Percentiles rank a stretch among this genome's conserved stretches.
Conservation (phyloP, 352 stramenopile genomes). For the Globisporangium viniferum region DNA sequence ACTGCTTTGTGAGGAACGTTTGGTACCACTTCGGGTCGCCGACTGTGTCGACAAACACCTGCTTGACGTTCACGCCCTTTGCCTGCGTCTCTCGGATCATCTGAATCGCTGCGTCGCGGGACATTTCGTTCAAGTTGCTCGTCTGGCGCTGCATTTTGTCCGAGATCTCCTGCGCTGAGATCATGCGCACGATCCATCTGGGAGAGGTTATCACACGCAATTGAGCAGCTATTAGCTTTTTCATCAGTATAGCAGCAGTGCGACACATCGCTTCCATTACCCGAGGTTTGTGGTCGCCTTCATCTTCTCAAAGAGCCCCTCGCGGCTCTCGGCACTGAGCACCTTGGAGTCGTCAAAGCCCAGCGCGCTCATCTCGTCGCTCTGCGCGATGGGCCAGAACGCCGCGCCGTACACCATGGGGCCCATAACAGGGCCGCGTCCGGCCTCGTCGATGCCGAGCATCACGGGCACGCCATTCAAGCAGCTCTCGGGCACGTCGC, state of each 20-base stretch:
- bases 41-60: slow-evolving; percentile 95
- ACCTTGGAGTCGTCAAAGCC: slow-evolving; percentile 96
- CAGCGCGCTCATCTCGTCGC: slow-evolving; percentile 76
- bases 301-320: slow-evolving; percentile 88
- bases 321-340: slow-evolving; percentile 82
- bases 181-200: slow-evolving; percentile 89
- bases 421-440: slow-evolving; percentile 91
- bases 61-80: slow-evolving; percentile 79
- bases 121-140: slow-evolving; percentile 93
- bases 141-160: slow-evolving; percentile 92
- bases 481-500: slow-evolving; percentile 56
- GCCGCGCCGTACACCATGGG: slow-evolving; percentile 94
- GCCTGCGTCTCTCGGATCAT: slow-evolving; percentile 90
- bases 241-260: not conserved
- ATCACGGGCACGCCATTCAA: slow-evolving; percentile 76
- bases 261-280: slow-evolving; percentile 19
- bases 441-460: slow-evolving; percentile 95
- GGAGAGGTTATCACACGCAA: not conserved
- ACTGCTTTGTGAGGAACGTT: slow-evolving; percentile 90
- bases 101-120: slow-evolving; percentile 90
- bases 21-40: slow-evolving; percentile 90
- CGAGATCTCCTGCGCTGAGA: slow-evolving; percentile 93
- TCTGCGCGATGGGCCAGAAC: slow-evolving; percentile 82
- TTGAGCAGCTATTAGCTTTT: not conserved
- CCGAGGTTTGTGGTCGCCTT: slow-evolving; percentile 61